Evolutionary conservation across 768 basidiomycete species (phyloP).

Genomic region (Suillus weaverae): DNA sequence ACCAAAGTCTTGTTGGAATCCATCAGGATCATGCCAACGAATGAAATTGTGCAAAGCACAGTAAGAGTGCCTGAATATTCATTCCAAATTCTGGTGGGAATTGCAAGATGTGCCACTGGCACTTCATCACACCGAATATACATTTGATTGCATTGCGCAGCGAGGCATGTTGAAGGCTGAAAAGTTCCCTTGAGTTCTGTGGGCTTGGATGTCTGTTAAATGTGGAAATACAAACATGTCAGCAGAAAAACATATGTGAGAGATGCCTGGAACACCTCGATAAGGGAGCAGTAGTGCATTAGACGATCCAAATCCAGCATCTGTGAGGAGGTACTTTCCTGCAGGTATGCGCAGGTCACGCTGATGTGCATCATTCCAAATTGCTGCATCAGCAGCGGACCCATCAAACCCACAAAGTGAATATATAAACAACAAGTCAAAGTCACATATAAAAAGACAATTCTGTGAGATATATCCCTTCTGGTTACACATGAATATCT

Average conservation of each 20-base stretch:
- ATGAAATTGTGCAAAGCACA: background rate
- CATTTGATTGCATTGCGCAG: background rate
- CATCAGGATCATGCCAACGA: background rate
- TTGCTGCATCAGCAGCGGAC: too few species aligned
- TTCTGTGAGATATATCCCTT: background rate
- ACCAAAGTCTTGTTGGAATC: too few species aligned
- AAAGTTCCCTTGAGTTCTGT: background rate
- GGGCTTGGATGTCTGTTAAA: background rate
- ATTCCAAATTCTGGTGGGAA: background rate
- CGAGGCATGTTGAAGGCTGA: background rate
- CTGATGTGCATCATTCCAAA: too few species aligned
- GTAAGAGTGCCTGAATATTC: background rate
- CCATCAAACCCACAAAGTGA: too few species aligned
- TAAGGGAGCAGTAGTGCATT: too few species aligned
- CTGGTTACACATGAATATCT: background rate
- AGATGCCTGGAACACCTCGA: too few species aligned
- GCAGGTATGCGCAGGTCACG: too few species aligned
- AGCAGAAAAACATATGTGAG: too few species aligned
- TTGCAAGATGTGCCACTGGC: background rate
- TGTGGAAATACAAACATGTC: too few species aligned
- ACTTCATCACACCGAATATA: background rate
- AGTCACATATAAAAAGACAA: background rate
- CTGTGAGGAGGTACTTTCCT: too few species aligned
- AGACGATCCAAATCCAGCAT: too few species aligned
- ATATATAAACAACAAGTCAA: background rate